These are phyloP conservation scores for Ogataea haglerorum DNA, from an alignment of 805 yeast species.

Conservation along the genomic window DNA sequence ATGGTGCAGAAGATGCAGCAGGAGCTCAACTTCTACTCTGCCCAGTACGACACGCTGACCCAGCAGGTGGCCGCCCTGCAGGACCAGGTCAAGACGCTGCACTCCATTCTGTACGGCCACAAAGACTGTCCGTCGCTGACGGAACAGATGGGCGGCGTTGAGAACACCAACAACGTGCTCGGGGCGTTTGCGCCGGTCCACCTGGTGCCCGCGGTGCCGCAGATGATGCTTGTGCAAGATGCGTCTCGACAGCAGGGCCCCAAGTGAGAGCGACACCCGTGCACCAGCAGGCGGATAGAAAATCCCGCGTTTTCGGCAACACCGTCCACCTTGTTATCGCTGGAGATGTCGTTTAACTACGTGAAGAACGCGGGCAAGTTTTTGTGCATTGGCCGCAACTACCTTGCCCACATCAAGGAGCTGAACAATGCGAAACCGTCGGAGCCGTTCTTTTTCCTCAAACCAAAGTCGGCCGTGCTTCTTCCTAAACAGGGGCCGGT, in stretches of 20 bases:
- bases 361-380: slow-evolving; percentile 68
- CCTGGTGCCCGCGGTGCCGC: slow-evolving; percentile 3
- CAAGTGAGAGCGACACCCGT: slow-evolving; percentile 1
- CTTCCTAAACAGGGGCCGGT: slow-evolving; percentile 70
- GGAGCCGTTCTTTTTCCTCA: slow-evolving; percentile 89
- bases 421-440: slow-evolving; percentile 76
- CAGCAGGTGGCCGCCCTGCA: slow-evolving; percentile 55
- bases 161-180: slow-evolving; percentile 41
- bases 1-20: slow-evolving; percentile 78
- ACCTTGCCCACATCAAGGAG: slow-evolving; percentile 94
- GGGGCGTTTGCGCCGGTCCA: slow-evolving; percentile 30
- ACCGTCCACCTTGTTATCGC: neutral
- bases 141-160: slow-evolving; percentile 46
- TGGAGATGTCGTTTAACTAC: slow-evolving; percentile 45
- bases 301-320: neutral
- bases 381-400: slow-evolving; percentile 94
- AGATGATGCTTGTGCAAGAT: slow-evolving; percentile 1
- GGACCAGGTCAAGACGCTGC: slow-evolving; percentile 52
- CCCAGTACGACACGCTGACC: slow-evolving; percentile 65
- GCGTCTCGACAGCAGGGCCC: slow-evolving; percentile 1
- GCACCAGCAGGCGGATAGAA: neutral
- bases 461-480: slow-evolving; percentile 80
- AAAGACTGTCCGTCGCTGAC: slow-evolving; percentile 43
- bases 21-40: slow-evolving; percentile 66
- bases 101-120: slow-evolving; percentile 47